Base-by-base conservation (phyloP, 2,329 filamentous ascomycete genomes). In the Eutypella sp. region DNA sequence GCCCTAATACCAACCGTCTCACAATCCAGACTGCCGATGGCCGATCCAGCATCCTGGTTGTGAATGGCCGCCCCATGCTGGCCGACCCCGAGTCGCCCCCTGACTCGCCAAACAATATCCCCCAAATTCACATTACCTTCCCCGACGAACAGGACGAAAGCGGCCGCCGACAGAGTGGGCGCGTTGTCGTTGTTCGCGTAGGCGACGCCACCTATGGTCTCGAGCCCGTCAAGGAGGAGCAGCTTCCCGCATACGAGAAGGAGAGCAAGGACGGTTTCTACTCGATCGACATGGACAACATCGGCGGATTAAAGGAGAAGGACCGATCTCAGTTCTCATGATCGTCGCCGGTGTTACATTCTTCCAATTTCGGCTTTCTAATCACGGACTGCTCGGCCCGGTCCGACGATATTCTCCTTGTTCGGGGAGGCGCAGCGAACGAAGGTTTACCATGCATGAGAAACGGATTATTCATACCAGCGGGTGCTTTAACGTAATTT, bases 81-180 rank as follows among this genome's bases (percentile, higher is more conserved):
- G 78, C 83, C 53, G 87, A 87, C 68, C 86, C 87, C 25, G 75
- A 78, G 49, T 85, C 82, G 52, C 85, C 89, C 15, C 87, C 91
- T 19, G 74, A 85, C 58, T 88, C 85, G 39, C 85, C 87, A n/a
- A 88, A 81, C 67, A 85, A 87, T 55, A 79, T 97, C 23, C 93
- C 93, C 18, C 88, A 97, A 71, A 99, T 99, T 61, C 89, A 91
- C 69, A 96, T 99, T 67, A 97, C 93, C 29, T 97, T 99, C 74
- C 93, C 93, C 15, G 89, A 95, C 59, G 93, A 97, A 74, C 85
- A 95, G 57, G 91, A 96, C 62, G 87, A 89, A 56, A 73, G 81
- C 45, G 92, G 92, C 57, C 89, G 84, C 67, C 78, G 79, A 58
- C 87, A 87, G 72, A 89, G 85, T 55, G 92, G 92, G 27, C 84